Base-by-base conservation (phyloP, 176 grass and related monocot species). In the Eremochloa ophiuroides region DNA sequence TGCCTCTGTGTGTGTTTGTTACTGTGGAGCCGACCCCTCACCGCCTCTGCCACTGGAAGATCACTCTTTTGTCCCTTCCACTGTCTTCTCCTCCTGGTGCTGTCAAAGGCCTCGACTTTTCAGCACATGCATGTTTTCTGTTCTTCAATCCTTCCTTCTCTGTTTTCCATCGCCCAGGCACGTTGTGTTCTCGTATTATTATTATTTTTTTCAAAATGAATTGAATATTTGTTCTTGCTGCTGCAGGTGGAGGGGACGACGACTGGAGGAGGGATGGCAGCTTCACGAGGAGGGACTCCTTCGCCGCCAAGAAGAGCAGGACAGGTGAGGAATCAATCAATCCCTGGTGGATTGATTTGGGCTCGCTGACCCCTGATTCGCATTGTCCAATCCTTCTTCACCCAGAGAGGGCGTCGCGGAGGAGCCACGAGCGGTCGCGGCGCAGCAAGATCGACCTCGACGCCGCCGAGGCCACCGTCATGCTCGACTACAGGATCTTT, bases 381-480 rank as follows among this genome's bases (percentile, higher is more conserved):
- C 76, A n/a, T 83, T 59, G 10, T 15, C 22, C 50, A 42, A 80
- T 71, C 17, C 16, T 82, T 81, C 46, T 68, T 48, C 35, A 37
- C 53, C 26, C 89, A 97, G 91, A 91, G 27, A 83, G 84, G 64
- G 67, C 83, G 63, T 86, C 82, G 55, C 86, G 87, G 73, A 82
- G 83, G 75, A 97, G 78, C 40, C 84, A 90, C 39, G 91, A 90
- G 74, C 85, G 80, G 76, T 87, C 74, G 27, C 82, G 90, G 66
- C 80, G 95, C 70, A 89, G 92, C 77, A 98, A 98, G 90, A 98
- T 98, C 66, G 95, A 98, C 80, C 93, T 98, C 30, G 92, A 98
- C 71, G 95, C 95, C 33, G 84, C 87, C 25, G 95, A 98, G 86
- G 92, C 93, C 56, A 98, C 95, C 71, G 95, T 94, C 35, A 98